Evolutionary conservation across 495 filamentous ascomycete genomes (phyloP), one percentile per base, ranked within the genome.

Genomic region (Tuber umbilicatum): DNA sequence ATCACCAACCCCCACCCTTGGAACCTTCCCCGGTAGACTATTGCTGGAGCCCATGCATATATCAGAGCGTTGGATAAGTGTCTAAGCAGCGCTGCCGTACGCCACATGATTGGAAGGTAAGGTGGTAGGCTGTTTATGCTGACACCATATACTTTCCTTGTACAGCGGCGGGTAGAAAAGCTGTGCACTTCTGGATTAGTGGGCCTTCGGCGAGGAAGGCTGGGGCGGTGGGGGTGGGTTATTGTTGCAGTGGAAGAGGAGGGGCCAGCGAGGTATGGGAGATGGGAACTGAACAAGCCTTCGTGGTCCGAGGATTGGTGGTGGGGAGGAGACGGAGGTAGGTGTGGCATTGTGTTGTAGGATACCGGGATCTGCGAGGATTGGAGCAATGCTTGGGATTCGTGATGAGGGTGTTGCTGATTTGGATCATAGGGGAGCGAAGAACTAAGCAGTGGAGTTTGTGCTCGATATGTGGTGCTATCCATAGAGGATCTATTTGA

Each of bases 391-490:
- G 77, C 78, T 27, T 82, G 80, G 27, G 68, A 69, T 43, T 82
- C 80, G 43, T 82, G 80, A 40, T 82, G 80, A 2, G 80, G 81
- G 40, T 82, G 81, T 31, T 82, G 71, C 37, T 75, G 73, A 45
- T 77, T 72, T 4, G 80, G 80, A 64, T 82, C 81, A 37, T 82
- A 82, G 27, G 81, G 80, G 5, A 82, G 60, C 2, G 81, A 82
- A 5, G 80, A 82, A 40, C 80, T 82, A 17, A 82, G 73, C 5
- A 82, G 68, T 40, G 81, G 81, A 39, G 80, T 80, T 31, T 75
- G 73, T 31, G 80, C 72, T 39, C 73, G 76, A 55, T 72, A 75
- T 39, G 42, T 67, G 14, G 75, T 41, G 31, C 81, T 79, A 31
- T 80, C 77, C 27, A 73, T 69, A 37, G 75, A 77, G 73, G 73